Conservation (phyloP, 2,329 filamentous ascomycete species). For the Teratosphaeria destructans region DNA sequence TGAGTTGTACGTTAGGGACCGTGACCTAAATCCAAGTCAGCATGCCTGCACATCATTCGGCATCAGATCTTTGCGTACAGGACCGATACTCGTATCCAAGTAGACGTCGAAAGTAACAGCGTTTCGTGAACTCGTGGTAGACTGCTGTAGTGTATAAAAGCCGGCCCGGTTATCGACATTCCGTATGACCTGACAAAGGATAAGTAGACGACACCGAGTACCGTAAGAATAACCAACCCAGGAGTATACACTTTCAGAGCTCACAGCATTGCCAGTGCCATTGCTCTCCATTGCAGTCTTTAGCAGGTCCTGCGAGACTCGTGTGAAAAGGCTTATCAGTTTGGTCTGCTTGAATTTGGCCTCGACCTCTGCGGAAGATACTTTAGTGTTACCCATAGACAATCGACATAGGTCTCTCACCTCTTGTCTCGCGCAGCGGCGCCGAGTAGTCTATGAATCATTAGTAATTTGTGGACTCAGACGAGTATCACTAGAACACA, state of each 20-base stretch:
- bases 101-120: constrained; percentile 45
- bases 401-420: background rate
- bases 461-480: constrained; percentile 29
- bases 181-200: constrained; percentile 18
- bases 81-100: constrained; percentile 46
- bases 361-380: constrained; percentile 32
- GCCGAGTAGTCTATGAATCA: constrained; percentile 45
- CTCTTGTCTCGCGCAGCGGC: constrained; percentile 49
- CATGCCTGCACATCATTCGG: background rate
- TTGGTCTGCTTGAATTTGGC: constrained; percentile 56
- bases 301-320: constrained; percentile 46
- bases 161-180: constrained; percentile 47
- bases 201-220: background rate
- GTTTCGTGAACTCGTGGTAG: constrained; percentile 41
- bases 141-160: constrained; percentile 51
- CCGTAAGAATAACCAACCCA: constrained; percentile 35
- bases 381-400: background rate
- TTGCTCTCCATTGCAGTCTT: constrained; percentile 42
- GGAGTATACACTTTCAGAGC: constrained; percentile 34
- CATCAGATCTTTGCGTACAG: constrained; percentile 5
- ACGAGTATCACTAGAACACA: background rate
- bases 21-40: constrained; percentile 25
- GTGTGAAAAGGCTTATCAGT: constrained; percentile 49
- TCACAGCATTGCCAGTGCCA: constrained; percentile 36
- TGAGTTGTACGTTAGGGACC: constrained; percentile 45